Conservation (phyloP, 805 yeast genomes). For the Zygoascus ofunaensis region DNA sequence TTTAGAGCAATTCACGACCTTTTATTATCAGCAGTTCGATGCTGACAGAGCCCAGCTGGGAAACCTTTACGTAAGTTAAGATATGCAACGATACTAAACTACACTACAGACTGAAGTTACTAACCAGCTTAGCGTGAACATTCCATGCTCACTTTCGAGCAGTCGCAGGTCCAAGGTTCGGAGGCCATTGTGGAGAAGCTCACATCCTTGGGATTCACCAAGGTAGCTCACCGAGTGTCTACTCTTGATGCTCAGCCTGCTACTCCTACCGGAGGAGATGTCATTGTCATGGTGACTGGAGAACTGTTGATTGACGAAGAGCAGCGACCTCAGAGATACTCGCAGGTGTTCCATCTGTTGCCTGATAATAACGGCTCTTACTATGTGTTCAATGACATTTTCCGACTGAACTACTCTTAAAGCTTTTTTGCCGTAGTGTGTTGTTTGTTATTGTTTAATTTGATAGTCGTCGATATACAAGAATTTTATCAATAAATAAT, state of each 20-base stretch:
- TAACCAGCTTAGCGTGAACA: constrained; percentile 57
- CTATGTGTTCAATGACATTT: constrained; percentile 92
- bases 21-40: constrained; percentile 93
- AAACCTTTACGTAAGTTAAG: constrained; percentile 56
- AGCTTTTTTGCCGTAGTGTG: background rate
- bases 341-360: constrained; percentile 94
- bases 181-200: constrained; percentile 88
- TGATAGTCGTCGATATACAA: background rate
- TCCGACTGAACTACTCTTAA: constrained; percentile 59
- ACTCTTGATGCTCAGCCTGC: constrained; percentile 98
- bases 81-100: background rate
- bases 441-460: background rate
- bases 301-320: constrained; percentile 89
- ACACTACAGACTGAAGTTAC: constrained; percentile 1
- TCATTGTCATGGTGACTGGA: constrained; percentile 95
- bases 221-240: constrained; percentile 87
- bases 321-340: constrained; percentile 89
- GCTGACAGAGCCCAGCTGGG: constrained; percentile 86
- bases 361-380: constrained; percentile 79
- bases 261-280: constrained; percentile 76
- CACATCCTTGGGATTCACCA: constrained; percentile 78
- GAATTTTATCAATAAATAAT: too few species aligned
- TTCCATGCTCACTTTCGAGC: constrained; percentile 96
- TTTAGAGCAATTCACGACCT: constrained; percentile 75
- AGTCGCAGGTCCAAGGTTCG: constrained; percentile 90